These are phyloP conservation scores for Salix suchowensis DNA, from an alignment of 345 rosid species.

Conservation along the genomic window DNA sequence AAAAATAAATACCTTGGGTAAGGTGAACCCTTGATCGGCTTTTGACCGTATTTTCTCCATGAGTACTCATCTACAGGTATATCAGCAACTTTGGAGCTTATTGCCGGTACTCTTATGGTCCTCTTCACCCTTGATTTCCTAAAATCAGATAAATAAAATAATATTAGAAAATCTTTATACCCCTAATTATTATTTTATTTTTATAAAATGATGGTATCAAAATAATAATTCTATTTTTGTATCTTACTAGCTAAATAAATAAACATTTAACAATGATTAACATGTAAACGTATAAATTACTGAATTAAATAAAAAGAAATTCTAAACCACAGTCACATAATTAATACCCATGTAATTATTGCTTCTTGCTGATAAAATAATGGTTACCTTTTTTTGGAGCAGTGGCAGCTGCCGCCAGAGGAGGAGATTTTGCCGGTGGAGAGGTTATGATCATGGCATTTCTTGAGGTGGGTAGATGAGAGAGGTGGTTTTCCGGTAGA, in stretches of 20 bases:
- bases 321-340: no score
- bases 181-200: not conserved
- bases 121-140: conserved; percentile 20
- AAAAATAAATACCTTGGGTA: conserved; percentile 29
- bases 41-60: conserved; percentile 42
- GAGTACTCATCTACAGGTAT: conserved; percentile 33
- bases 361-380: not conserved
- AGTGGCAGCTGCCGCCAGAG: conserved; percentile 25
- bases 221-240: no score
- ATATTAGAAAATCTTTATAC: not conserved
- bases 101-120: conserved; percentile 26
- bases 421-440: not conserved
- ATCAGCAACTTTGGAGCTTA: conserved; percentile 26
- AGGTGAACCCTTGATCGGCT: conserved; percentile 41
- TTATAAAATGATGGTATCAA: no score
- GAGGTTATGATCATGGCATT: not conserved
- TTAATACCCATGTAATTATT: not conserved
- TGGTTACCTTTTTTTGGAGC: conserved; percentile 26
- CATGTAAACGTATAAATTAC: no score
- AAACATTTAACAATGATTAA: no score
- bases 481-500: not conserved
- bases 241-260: no score
- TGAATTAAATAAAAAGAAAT: no score
- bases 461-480: not conserved
- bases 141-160: not conserved